phyloP scores from a whole-genome alignment of 495 filamentous ascomycete genomes.

The Penicillium egyptiacum region DNA sequence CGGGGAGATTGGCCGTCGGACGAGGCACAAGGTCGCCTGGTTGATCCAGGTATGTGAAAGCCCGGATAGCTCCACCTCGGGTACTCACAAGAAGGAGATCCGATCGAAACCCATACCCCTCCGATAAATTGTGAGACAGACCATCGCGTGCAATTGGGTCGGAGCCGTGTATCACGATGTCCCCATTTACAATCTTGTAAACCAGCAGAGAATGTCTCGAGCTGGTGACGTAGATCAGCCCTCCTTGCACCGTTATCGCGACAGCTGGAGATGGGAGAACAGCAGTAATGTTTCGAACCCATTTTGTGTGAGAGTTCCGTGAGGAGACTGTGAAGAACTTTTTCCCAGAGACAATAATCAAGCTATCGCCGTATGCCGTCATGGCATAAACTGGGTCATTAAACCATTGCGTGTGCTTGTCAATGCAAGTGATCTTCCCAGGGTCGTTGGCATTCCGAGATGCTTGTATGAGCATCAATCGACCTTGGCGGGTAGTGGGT shows the following conservation, averaged over 20 bases:
- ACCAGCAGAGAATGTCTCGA: slow-evolving; percentile 43
- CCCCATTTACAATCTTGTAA: slow-evolving; percentile 34
- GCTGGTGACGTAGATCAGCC: slow-evolving; percentile 46
- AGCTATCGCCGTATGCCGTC: slow-evolving; percentile 39
- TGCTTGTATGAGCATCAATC: slow-evolving; percentile 40
- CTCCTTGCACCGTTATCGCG: slow-evolving; percentile 40
- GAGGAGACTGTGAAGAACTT: slow-evolving; percentile 39
- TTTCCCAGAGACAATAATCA: slow-evolving; percentile 43
- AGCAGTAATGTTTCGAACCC: slow-evolving; percentile 31
- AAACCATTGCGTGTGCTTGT: slow-evolving; percentile 41
- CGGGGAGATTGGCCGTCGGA: slow-evolving; percentile 35
- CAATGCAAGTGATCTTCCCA: slow-evolving; percentile 32
- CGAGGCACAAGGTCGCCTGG: slow-evolving; percentile 23
- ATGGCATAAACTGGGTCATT: slow-evolving; percentile 44
- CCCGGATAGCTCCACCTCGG: slow-evolving; percentile 38
- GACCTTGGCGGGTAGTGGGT: slow-evolving; percentile 27
- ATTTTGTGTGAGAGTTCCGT: slow-evolving; percentile 33
- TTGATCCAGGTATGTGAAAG: slow-evolving; percentile 25
- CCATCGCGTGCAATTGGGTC: slow-evolving; percentile 33
- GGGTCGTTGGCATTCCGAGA: slow-evolving; percentile 28
- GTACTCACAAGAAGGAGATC: slow-evolving; percentile 13
- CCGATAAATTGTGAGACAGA: slow-evolving; percentile 31
- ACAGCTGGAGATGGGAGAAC: slow-evolving; percentile 43
- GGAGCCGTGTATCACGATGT: slow-evolving; percentile 35
- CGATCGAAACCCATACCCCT: neutral